Percentiles rank a stretch among this genome's conserved stretches.
Evolutionary conservation across 192 early-diverging fungal species (phyloP).

Genomic region (Podila clonocystis): DNA sequence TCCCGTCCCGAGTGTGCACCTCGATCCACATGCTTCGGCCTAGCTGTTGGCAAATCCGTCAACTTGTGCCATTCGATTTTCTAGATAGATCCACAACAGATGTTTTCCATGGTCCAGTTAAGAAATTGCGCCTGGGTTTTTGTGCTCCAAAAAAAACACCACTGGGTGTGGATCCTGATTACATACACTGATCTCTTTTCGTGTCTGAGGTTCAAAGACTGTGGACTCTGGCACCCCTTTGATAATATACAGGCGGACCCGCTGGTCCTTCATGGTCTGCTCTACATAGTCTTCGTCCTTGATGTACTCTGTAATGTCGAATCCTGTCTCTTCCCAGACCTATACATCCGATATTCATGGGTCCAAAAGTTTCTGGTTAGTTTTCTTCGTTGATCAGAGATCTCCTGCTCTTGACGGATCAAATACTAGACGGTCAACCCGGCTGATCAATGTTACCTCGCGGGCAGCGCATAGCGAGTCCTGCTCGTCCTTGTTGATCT

Average conservation of each 20-base stretch:
- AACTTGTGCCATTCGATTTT: constrained; percentile 77
- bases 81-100: constrained; percentile 18
- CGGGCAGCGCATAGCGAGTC: constrained; percentile 89
- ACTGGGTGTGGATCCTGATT: no score
- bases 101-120: no score
- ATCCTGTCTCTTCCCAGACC: constrained; percentile 96
- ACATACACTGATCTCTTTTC: constrained; percentile 95
- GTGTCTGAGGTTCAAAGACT: constrained; percentile 81
- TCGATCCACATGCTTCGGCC: constrained; percentile 34
- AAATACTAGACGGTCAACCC: no score
- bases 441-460: constrained; percentile 68
- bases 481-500: constrained; percentile 98
- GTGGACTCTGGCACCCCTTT: constrained; percentile 86
- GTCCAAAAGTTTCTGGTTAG: no score
- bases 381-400: no score
- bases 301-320: constrained; percentile 78
- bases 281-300: constrained; percentile 86
- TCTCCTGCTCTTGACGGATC: no score
- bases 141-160: no score
- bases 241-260: constrained; percentile 92
- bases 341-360: constrained; percentile 13
- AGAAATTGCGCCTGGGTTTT: no score
- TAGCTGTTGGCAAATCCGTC: constrained; percentile 69
- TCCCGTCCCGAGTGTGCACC: constrained; percentile 41
- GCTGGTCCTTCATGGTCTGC: constrained; percentile 88